A percentile compares a stretch with the other conserved stretches of the same genome.
These are phyloP conservation scores for Lepiota brunneoincarnata DNA, from an alignment of 768 basidiomycete genomes.

Conservation along the genomic window DNA sequence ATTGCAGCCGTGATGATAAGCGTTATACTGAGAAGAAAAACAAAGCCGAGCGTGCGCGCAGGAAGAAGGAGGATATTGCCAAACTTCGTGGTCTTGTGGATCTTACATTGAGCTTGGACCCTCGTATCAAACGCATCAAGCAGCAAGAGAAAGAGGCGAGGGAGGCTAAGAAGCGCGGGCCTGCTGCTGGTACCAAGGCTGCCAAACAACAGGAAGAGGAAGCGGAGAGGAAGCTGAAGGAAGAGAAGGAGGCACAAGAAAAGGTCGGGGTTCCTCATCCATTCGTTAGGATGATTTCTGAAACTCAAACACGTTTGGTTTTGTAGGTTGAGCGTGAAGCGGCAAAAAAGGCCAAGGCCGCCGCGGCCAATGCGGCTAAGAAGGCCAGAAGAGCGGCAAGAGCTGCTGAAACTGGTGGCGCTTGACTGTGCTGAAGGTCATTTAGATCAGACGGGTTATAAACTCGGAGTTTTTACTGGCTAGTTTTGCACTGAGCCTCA, in stretches of 20 bases:
- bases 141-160: slow-evolving; percentile 93
- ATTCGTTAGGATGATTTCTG: background rate
- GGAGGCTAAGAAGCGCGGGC: slow-evolving; percentile 78
- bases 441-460: too few species aligned
- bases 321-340: slow-evolving; percentile 58
- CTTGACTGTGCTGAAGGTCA: too few species aligned
- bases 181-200: slow-evolving; percentile 53
- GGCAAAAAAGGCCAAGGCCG: slow-evolving; percentile 81
- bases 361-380: slow-evolving; percentile 87
- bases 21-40: slow-evolving; percentile 99
- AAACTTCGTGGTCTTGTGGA: slow-evolving; percentile 87
- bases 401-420: slow-evolving; percentile 37
- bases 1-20: slow-evolving; percentile 89
- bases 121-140: slow-evolving; percentile 96
- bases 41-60: slow-evolving; percentile 91
- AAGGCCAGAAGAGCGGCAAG: slow-evolving; percentile 75
- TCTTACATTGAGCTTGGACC: slow-evolving; percentile 77
- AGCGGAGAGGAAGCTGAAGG: slow-evolving; percentile 72
- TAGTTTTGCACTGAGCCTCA: too few species aligned
- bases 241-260: slow-evolving; percentile 80
- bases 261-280: slow-evolving; percentile 45
- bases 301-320: slow-evolving; percentile 8
- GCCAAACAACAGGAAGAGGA: slow-evolving; percentile 72
- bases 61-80: slow-evolving; percentile 97
- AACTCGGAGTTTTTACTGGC: too few species aligned